A percentile compares a stretch with the other conserved stretches of the same genome.
Conservation (phyloP, 768 basidiomycete genomes). For the Amanita thiersii region DNA sequence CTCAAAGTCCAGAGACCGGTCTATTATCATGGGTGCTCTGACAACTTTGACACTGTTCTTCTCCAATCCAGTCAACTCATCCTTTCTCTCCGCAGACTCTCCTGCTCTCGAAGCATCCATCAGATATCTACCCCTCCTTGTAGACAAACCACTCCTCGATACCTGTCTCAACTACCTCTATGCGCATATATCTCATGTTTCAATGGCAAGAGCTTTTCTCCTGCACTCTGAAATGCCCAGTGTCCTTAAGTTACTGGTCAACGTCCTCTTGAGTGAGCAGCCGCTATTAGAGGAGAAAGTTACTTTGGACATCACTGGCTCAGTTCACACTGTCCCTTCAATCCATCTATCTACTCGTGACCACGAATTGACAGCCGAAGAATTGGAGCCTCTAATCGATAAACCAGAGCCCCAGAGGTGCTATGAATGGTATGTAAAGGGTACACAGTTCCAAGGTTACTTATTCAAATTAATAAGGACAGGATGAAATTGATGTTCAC, state of each 20-base stretch:
- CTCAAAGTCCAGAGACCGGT: constrained; percentile 57
- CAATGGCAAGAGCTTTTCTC: constrained; percentile 73
- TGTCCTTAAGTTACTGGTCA: constrained; percentile 60
- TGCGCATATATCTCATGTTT: constrained; percentile 62
- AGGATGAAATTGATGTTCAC: constrained; percentile 95
- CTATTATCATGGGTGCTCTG: constrained; percentile 63
- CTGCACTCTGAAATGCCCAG: constrained; percentile 63
- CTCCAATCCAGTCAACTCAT: constrained; percentile 49
- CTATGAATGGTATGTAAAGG: constrained; percentile 60
- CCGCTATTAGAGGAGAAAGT: constrained; percentile 49
- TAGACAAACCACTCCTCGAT: constrained; percentile 63
- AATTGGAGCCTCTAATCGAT: constrained; percentile 48
- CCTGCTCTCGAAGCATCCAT: constrained; percentile 56
- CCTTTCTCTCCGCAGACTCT: constrained; percentile 45
- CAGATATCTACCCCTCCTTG: constrained; percentile 64
- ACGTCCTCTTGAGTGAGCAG: constrained; percentile 63
- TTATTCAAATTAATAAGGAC: constrained; percentile 5
- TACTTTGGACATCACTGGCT: constrained; percentile 52
- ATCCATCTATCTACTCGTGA: constrained; percentile 36
- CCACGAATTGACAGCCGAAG: constrained; percentile 66
- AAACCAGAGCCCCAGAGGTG: constrained; percentile 72
- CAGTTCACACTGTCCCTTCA: constrained; percentile 51
- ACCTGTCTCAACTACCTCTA: constrained; percentile 71
- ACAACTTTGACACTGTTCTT: constrained; percentile 54
- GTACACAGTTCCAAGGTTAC: not conserved